These are phyloP conservation scores for Penicillium bialowiezense DNA, from an alignment of 495 filamentous ascomycete species.

Conservation along the genomic window DNA sequence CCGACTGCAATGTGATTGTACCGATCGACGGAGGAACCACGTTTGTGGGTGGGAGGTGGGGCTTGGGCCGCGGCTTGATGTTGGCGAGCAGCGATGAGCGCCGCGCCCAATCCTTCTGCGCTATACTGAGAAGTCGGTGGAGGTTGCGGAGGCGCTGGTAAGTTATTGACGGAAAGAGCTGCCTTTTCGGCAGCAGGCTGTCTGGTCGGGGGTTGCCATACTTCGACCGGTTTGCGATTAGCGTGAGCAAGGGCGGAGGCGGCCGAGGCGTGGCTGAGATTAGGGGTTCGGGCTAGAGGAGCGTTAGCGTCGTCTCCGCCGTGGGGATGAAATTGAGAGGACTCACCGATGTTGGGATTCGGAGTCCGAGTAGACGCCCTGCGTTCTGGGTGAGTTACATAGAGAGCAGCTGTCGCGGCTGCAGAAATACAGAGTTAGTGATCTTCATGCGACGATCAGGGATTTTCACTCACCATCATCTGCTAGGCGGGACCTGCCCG, in stretches of 20 bases:
- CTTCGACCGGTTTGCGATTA: slow-evolving; percentile 57
- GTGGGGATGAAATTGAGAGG: too few species aligned
- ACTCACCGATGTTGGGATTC: slow-evolving; percentile 8
- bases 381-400: slow-evolving; percentile 46
- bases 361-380: slow-evolving; percentile 36
- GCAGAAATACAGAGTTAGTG: slow-evolving; percentile 8
- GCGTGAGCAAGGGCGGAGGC: slow-evolving; percentile 73
- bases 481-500: slow-evolving; percentile 33
- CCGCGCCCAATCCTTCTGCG: slow-evolving; percentile 67
- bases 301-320: slow-evolving; percentile 7
- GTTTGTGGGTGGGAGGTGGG: slow-evolving; percentile 4
- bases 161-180: slow-evolving; percentile 65
- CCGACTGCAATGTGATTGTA: slow-evolving; percentile 54
- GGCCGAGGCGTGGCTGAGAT: slow-evolving; percentile 67
- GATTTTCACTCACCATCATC: slow-evolving; percentile 39
- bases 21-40: slow-evolving; percentile 8
- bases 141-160: slow-evolving; percentile 52
- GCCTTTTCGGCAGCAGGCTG: slow-evolving; percentile 65
- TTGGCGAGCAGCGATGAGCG: slow-evolving; percentile 63
- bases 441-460: slow-evolving; percentile 11
- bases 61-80: slow-evolving; percentile 31
- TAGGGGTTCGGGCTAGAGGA: slow-evolving; percentile 52
- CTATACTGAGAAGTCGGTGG: slow-evolving; percentile 51
- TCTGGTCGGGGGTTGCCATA: slow-evolving; percentile 55
- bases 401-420: slow-evolving; percentile 55